These are phyloP conservation scores for Apiospora hydei DNA, from an alignment of 2,329 filamentous ascomycete species.

Conservation along the genomic window DNA sequence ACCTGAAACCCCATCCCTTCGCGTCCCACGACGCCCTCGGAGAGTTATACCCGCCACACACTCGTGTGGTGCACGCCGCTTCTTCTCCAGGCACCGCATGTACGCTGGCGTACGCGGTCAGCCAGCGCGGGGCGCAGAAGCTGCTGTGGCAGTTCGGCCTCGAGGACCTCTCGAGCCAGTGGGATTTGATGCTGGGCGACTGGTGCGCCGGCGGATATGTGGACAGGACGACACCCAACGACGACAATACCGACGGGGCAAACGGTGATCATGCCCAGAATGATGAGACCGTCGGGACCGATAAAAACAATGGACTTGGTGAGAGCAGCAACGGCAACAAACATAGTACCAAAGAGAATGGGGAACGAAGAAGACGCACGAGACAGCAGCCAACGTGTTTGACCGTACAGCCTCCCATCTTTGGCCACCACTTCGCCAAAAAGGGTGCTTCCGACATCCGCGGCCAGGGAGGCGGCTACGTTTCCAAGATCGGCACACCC, in stretches of 20 bases:
- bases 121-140: constrained; percentile 29
- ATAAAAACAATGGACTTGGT: too few relatives aligned
- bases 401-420: constrained; percentile 39
- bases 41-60: constrained; percentile 19
- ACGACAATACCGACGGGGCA: background rate
- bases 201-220: constrained; percentile 35
- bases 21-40: constrained; percentile 20
- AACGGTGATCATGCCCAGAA: background rate
- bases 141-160: constrained; percentile 22
- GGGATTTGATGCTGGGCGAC: constrained; percentile 39
- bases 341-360: too few relatives aligned
- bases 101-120: constrained; percentile 28
- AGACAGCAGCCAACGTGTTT: constrained; percentile 31
- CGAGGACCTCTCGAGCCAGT: constrained; percentile 36
- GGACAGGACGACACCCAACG: background rate
- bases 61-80: constrained; percentile 29
- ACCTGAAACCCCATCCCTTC: constrained; percentile 24
- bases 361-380: background rate
- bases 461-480: constrained; percentile 37
- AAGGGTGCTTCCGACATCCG: constrained; percentile 35
- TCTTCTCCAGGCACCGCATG: constrained; percentile 24
- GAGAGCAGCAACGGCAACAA: background rate
- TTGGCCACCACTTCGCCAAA: constrained; percentile 36
- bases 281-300: background rate
- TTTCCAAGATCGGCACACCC: constrained; percentile 33